These are phyloP conservation scores for Zychaea mexicana DNA, from an alignment of 371 early-diverging fungal species.

Conservation along the genomic window DNA sequence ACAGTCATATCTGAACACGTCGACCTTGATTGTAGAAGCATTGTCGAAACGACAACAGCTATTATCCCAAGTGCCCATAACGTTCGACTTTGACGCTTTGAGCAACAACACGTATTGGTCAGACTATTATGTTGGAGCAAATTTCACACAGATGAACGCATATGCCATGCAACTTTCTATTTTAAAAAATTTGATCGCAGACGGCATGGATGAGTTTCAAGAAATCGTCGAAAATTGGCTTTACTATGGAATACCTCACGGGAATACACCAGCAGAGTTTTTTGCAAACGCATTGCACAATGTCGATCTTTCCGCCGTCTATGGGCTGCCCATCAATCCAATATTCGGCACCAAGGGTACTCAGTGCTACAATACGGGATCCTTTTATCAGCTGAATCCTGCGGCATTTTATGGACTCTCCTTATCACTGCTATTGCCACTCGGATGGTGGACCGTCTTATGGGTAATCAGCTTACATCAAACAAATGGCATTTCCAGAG, in stretches of 20 bases:
- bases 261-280: not conserved
- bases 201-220: not conserved
- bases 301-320: constrained; percentile 4
- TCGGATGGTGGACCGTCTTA: constrained; percentile 16
- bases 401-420: constrained; percentile 10
- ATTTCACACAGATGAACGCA: constrained; percentile 9
- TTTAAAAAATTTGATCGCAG: constrained; percentile 1
- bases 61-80: not conserved
- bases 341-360: not conserved
- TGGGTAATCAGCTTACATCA: constrained; percentile 20
- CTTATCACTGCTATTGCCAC: constrained; percentile 12
- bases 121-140: not conserved
- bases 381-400: constrained; percentile 6
- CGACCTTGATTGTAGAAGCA: not conserved
- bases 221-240: constrained; percentile 1
- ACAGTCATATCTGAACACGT: not conserved
- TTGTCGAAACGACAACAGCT: not conserved
- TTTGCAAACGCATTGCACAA: not conserved
- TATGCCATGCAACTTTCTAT: constrained; percentile 12
- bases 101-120: constrained; percentile 13
- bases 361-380: not conserved
- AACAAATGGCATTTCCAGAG: constrained; percentile 19
- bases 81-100: constrained; percentile 1
- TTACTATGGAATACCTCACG: not conserved
- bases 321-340: not conserved